phyloP scores from a whole-genome alignment of 768 basidiomycete genomes.

The Trametes coccinea region DNA sequence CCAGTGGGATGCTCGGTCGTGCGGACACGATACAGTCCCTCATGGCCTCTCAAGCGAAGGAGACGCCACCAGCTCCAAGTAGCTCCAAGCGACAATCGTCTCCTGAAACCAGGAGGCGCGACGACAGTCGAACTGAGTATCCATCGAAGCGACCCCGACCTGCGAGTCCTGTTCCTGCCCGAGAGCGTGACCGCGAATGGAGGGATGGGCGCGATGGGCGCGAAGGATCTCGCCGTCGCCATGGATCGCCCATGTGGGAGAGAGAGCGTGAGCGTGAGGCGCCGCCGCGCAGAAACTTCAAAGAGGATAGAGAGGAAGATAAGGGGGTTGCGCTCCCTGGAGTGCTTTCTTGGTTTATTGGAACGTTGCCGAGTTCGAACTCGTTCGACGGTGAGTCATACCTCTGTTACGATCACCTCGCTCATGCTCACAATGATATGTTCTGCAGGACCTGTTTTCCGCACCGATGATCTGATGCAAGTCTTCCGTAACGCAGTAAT shows the following conservation, averaged over 20 bases:
- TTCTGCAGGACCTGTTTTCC: constrained; percentile 77
- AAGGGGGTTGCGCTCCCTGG: constrained; percentile 38
- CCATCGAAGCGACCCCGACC: constrained; percentile 49
- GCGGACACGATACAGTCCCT: constrained; percentile 40
- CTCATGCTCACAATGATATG: constrained; percentile 6
- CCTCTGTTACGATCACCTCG: not conserved
- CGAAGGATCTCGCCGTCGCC: constrained; percentile 34
- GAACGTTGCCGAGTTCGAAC: constrained; percentile 66
- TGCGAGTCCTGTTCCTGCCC: constrained; percentile 46
- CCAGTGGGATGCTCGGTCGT: constrained; percentile 31
- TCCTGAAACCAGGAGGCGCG: constrained; percentile 43
- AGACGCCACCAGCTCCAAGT: constrained; percentile 25
- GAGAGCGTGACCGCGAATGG: constrained; percentile 49
- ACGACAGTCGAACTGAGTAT: constrained; percentile 42
- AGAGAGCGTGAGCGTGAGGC: constrained; percentile 46
- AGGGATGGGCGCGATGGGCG: constrained; percentile 33
- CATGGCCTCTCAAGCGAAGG: constrained; percentile 19
- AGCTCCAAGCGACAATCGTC: constrained; percentile 34
- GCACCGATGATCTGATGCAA: constrained; percentile 88
- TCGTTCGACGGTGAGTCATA: constrained; percentile 80
- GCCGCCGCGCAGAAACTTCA: constrained; percentile 37
- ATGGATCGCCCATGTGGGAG: constrained; percentile 48
- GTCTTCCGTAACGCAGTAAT: constrained; percentile 81
- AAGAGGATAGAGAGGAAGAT: constrained; percentile 50
- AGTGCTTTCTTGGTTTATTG: constrained; percentile 83